Base-by-base conservation (phyloP, 2,329 filamentous ascomycete genomes). In the Fusarium succisae region DNA sequence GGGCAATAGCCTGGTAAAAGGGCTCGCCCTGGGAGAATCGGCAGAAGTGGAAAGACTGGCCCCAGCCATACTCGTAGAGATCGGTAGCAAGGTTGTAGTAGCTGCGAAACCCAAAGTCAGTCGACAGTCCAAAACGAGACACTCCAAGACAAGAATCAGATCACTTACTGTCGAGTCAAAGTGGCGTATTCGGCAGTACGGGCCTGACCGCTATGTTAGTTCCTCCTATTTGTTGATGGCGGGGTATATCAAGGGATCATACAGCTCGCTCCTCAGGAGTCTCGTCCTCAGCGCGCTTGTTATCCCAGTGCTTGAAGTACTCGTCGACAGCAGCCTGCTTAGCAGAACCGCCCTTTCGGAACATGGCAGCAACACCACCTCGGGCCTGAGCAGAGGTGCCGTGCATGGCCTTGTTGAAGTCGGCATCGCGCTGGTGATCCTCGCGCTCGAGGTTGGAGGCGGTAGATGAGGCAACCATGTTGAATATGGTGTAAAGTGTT, bases 81-180 rank as follows among this genome's bases (percentile, higher is more conserved):
- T 98, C 95, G 77, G 95, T 98, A n/a, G 94, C 95, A 55, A 98
- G 90, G 85, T 98, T 97, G 87, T 98, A 98, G 89, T 98, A 98
- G 83, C 93, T 95, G 76, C 20, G 18, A 55, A 41, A 41, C 38
- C 28, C 45, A 12, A 43, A 48, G 78, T 80, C 66, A 81, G 76
- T 38, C 50, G 55, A 44, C 26, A 17, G 57, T 32, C 11, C 18
- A 37, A 45, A 38, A 43, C n/a, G 43, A 54, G 24, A 32, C n/a
- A 41, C 35, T 41, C 24, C 17, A 35, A 48, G 54, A 44, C 26
- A 43, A 43, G 44, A 17, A 54, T 57, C 28, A 30, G 38, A 32
- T 59, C 26, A 88, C 92, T 78, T 89, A 96, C 92, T 98, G 95
- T 87, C 94, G 91, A 54, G 96, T 98, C 81, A 98, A 86, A 41